Evolutionary conservation across 1,284 basidiomycete genomes (phyloP), one percentile per base, ranked within the genome.

Genomic region (Neonothopanus nambi): DNA sequence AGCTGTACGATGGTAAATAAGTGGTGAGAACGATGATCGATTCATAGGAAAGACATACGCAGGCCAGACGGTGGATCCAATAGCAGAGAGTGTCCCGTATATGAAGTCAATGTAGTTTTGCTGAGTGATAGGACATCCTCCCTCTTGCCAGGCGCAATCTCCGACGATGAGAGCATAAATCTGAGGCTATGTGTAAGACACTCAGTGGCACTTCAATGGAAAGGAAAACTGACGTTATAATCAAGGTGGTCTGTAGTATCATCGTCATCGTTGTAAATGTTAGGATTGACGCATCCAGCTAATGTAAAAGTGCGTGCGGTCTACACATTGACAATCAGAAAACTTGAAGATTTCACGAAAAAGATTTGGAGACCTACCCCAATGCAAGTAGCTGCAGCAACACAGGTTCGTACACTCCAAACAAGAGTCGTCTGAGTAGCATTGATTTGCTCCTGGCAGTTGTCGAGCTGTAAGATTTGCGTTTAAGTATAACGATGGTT

Each of bases 101-200:
- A 53, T 47, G 21, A 51, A 51, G 23, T 58, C 57, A 33, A 52
- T 43, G 40, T 52, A 56, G 43, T 59, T 59, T 33, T 59, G 57
- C 35, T 59, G 55, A 1, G 55, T 54, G 5, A 59, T 53, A 11
- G 54, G 21, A 41, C 57, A 58, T 6, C 44, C 43, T 5, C 43
- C 18, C 4, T 45, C 26, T n/a, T 18, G 9, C 43, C 43, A 45
- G 18, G 23, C 18, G 28, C 43, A 45, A 7, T 30, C 43, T 21
- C 23, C 43, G 15, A 30, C 30, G n/a, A 45, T 45, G 5, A 9
- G 1, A 5, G 21, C 21, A 30, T n/a, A 45, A 2, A 45, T 30
- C 43, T 45, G 5, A 30, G 8, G 9, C 9, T 11, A 33, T 4
- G 30, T n/a, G n/a, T n/a, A n/a, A n/a, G n/a, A n/a, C n/a, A n/a